These are phyloP conservation scores for Solanum etuberosum DNA, from an alignment of 257 asterid genomes.

Conservation along the genomic window DNA sequence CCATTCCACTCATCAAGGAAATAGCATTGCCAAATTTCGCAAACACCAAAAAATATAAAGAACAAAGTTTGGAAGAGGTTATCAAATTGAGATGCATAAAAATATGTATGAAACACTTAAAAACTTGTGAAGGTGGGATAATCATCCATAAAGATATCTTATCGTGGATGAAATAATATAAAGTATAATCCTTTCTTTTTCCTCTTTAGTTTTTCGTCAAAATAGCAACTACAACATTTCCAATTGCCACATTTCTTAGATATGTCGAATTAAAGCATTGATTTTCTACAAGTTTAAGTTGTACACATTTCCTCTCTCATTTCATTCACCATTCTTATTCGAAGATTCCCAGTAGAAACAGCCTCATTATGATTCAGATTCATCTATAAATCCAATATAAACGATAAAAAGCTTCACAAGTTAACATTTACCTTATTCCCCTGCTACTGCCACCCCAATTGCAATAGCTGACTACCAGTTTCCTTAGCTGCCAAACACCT, in stretches of 20 bases:
- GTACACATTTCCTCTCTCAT: not conserved
- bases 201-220: not conserved
- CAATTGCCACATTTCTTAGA: not conserved
- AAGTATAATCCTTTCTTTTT: not conserved
- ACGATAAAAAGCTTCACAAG: not conserved
- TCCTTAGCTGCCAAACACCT: constrained; percentile 87
- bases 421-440: constrained; percentile 54
- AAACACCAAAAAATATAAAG: not conserved
- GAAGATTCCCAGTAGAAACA: not conserved
- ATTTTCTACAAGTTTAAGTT: not conserved
- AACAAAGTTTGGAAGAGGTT: not conserved
- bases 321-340: not conserved
- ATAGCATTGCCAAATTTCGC: not conserved
- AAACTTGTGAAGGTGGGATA: not conserved
- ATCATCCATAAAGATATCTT: not conserved
- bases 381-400: not conserved
- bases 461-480: constrained; percentile 63
- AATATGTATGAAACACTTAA: not conserved
- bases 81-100: not conserved
- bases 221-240: not conserved
- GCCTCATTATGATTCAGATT: not conserved
- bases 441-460: constrained; percentile 94
- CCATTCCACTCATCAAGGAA: not conserved
- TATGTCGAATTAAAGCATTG: not conserved
- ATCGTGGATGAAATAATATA: not conserved